Base-by-base conservation (phyloP, 2,329 filamentous ascomycete genomes). In the Leptosphaerulina australis region DNA sequence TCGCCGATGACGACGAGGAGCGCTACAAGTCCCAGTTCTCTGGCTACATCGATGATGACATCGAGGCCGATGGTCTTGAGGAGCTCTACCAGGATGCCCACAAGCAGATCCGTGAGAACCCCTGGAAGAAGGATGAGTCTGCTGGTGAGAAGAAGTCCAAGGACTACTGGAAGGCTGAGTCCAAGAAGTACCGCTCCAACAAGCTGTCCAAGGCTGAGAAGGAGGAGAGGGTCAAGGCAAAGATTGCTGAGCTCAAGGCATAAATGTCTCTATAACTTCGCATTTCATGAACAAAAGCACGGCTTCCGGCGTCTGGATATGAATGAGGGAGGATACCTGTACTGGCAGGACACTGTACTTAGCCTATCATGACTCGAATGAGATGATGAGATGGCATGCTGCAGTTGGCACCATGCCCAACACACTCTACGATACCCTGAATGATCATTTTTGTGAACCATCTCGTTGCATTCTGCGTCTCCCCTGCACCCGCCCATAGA, bases 1-100 rank as follows among this genome's bases (percentile, higher is more conserved):
- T 99, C 63, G 94, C 94, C 80, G 94, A 99, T 73, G 94, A 99
- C 76, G 94, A 99, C 76, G 94, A 99, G 89, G 94, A 99, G 87
- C 92, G 94, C 77, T 99, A 91, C 90, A 93, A 93, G 85, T 87
- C 85, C 70, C 94, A 99, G 84, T 99, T 99, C 88, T 83, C 87
- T 78, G 88, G 94, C 81, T 99, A 99, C 86, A 88, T 96, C 68
- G 93, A 99, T 64, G 91, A 96, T 75, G 94, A 96, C 70, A 79
- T 99, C 64, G 93, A 97, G 83, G 92, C 94, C 61, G 94, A 97
- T 72, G 91, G 89, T 71, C 85, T 99, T 55, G 94, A 99, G 90
- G 94, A 99, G 74, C 78, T 97, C 68, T 99, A 97, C 86, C 77
- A 83, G 58, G 91, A 97, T 76, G 94, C 92, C 62, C 94, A 99